Conservation (phyloP, 371 early-diverging fungal genomes). For the Mucor lusitanicus region DNA sequence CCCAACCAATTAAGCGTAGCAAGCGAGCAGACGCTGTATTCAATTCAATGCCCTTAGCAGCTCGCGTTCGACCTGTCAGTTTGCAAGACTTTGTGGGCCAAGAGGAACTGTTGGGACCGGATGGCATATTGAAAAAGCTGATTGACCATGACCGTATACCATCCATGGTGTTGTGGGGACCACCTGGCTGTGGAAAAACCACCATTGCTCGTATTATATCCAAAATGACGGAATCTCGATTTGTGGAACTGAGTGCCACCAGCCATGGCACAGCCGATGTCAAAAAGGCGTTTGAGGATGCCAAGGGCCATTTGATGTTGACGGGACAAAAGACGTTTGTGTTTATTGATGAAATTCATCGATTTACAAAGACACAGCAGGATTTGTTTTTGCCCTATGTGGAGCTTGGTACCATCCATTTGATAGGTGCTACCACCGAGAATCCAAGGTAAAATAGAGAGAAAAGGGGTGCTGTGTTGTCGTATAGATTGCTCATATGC, state of each 20-base stretch:
- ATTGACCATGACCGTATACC: conserved; percentile 71
- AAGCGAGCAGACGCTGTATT: conserved; percentile 18
- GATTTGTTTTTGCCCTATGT: conserved; percentile 82
- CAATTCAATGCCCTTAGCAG: conserved; percentile 51
- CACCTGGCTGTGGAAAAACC: conserved; percentile 89
- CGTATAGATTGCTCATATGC: too few species aligned
- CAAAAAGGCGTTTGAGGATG: conserved; percentile 74
- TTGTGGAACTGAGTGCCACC: conserved; percentile 75
- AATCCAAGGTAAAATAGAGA: conserved; percentile 68
- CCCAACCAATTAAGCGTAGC: conserved; percentile 5
- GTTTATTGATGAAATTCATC: conserved; percentile 89
- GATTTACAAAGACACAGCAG: conserved; percentile 88
- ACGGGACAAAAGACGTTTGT: conserved; percentile 72
- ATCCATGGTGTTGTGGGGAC: conserved; percentile 66
- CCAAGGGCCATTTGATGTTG: conserved; percentile 54
- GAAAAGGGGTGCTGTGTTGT: too few species aligned
- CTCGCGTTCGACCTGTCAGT: conserved; percentile 64
- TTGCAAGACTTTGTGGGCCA: conserved; percentile 79
- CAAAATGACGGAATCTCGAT: conserved; percentile 61
- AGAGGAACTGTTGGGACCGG: conserved; percentile 63
- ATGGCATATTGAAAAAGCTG: conserved; percentile 62
- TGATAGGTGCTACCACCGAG: conserved; percentile 90
- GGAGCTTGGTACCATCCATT: conserved; percentile 76
- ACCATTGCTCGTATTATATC: conserved; percentile 78
- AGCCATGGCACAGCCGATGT: conserved; percentile 68